A percentile compares a stretch with the other conserved stretches of the same genome.
These are phyloP conservation scores for Lipomyces chichibuensis DNA, from an alignment of 805 yeast genomes.

Conservation along the genomic window DNA sequence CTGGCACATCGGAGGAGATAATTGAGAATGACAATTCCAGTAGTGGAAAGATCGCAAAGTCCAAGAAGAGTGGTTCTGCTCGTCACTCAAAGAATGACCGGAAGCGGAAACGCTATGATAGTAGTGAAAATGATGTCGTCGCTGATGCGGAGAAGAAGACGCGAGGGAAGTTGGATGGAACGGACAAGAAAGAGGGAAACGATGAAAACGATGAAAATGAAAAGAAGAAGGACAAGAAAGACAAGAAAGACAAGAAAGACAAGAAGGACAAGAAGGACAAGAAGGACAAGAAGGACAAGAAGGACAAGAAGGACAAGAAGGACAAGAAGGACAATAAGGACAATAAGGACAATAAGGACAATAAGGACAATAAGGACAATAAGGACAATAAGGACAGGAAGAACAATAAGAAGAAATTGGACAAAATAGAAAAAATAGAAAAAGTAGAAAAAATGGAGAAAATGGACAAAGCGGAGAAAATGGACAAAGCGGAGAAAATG, in stretches of 20 bases:
- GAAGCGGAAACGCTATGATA: slow-evolving; percentile 40
- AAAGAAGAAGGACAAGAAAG: neutral
- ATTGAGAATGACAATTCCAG: slow-evolving; percentile 40
- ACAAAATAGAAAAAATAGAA: slow-evolving; percentile 18
- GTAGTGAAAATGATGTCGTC: slow-evolving; percentile 17
- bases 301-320: no score
- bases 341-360: no score
- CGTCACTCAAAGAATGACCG: slow-evolving; percentile 40
- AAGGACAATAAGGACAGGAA: no score
- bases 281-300: no score
- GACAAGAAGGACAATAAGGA: no score
- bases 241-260: neutral
- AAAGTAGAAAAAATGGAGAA: no score
- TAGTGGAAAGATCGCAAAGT: slow-evolving; percentile 41
- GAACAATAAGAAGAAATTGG: no score
- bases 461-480: slow-evolving; percentile 34
- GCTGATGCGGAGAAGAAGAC: slow-evolving; percentile 33
- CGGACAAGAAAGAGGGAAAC: slow-evolving; percentile 42
- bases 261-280: neutral
- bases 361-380: no score
- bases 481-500: neutral
- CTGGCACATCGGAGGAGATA: slow-evolving; percentile 6
- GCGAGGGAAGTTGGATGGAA: slow-evolving; percentile 39
- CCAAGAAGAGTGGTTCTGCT: slow-evolving; percentile 36
- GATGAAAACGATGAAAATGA: slow-evolving; percentile 41